Conservation (phyloP, 371 early-diverging fungal species). For the Funneliformis caledonium region DNA sequence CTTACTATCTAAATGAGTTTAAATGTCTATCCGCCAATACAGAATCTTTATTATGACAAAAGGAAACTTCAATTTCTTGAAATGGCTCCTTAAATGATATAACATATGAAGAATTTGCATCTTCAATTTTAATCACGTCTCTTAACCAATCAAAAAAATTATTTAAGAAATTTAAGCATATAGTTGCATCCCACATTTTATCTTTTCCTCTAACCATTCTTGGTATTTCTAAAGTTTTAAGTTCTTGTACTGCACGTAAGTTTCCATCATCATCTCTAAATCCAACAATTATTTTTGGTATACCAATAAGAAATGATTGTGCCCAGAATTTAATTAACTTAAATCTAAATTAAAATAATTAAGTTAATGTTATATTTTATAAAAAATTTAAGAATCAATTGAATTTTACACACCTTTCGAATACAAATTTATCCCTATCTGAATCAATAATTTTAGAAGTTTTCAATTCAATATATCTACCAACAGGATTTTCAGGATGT, state of each 20-base stretch:
- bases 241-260: constrained; percentile 58
- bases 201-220: constrained; percentile 67
- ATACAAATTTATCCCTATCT: constrained; percentile 55
- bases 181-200: constrained; percentile 64
- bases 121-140: constrained; percentile 47
- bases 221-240: constrained; percentile 84
- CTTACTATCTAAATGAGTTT: background rate
- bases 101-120: constrained; percentile 51
- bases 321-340: constrained; percentile 92
- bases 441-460: constrained; percentile 74
- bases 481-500: constrained; percentile 50
- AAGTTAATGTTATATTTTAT: background rate
- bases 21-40: constrained; percentile 53
- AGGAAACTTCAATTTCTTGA: constrained; percentile 47
- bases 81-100: constrained; percentile 54
- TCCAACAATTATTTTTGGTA: constrained; percentile 81
- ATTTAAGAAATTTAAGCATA: constrained; percentile 59
- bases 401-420: constrained; percentile 61
- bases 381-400: background rate
- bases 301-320: constrained; percentile 90
- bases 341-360: constrained; percentile 51
- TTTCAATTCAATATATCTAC: constrained; percentile 85
- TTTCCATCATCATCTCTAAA: constrained; percentile 81
- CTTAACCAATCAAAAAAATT: constrained; percentile 53
- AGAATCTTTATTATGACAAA: constrained; percentile 45